Conservation (phyloP, 139 green algal species). For the Mychonastes homosphaera region DNA sequence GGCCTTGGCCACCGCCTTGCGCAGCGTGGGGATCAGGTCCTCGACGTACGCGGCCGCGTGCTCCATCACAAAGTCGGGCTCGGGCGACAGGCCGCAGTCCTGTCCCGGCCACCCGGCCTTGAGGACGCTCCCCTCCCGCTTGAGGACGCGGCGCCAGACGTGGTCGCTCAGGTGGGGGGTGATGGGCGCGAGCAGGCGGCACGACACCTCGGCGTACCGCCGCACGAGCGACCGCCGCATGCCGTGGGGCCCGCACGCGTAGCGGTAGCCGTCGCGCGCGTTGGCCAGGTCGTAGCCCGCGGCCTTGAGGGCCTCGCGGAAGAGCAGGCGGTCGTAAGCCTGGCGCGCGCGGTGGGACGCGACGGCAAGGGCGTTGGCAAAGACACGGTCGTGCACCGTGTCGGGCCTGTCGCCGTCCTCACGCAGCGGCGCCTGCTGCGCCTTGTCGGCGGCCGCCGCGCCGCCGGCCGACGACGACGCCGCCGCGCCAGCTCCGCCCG, state of each 20-base stretch:
- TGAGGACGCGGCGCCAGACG: constrained; percentile 74
- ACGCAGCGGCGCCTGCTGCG: no score
- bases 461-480: no score
- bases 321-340: constrained; percentile 81
- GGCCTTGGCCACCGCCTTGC: constrained; percentile 69
- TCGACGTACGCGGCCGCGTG: constrained; percentile 44
- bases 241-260: constrained; percentile 58
- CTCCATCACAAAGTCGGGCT: constrained; percentile 68
- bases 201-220: constrained; percentile 70
- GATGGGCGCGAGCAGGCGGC: constrained; percentile 78
- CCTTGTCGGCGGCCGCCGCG: no score
- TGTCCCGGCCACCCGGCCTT: not conserved
- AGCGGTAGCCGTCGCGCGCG: constrained; percentile 83
- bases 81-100: constrained; percentile 61
- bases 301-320: constrained; percentile 86
- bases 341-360: constrained; percentile 41
- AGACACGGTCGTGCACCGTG: constrained; percentile 74
- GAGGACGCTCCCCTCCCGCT: constrained; percentile 32
- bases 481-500: no score
- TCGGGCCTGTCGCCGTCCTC: no score
- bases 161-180: constrained; percentile 89
- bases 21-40: constrained; percentile 51
- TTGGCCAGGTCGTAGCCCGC: constrained; percentile 79
- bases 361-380: constrained; percentile 88
- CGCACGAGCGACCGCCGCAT: constrained; percentile 68